Evolutionary conservation across 73 alveolate species (phyloP).

Genomic region (Paramecium pentaurelia): DNA sequence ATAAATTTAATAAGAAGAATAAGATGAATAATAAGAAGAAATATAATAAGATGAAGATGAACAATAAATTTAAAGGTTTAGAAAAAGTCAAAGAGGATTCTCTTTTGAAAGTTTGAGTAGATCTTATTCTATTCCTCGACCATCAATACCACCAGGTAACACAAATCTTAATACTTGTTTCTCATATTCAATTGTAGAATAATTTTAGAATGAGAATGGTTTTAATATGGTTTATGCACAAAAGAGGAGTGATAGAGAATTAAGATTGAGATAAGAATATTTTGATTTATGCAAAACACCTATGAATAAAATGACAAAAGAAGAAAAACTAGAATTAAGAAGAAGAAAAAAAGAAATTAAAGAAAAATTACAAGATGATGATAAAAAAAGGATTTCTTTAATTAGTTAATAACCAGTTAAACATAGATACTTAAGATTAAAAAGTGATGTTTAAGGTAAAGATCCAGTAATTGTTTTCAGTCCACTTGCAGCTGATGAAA

Average conservation of each 20-base stretch:
- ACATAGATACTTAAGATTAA: slow-evolving; percentile 65
- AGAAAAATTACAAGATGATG: slow-evolving; percentile 63
- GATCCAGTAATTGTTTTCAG: slow-evolving; percentile 68
- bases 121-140: not conserved
- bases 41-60: not conserved
- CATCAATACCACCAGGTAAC: not conserved
- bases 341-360: slow-evolving; percentile 58
- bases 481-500: slow-evolving; percentile 79
- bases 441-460: slow-evolving; percentile 68
- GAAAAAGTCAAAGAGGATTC: not conserved
- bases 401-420: slow-evolving; percentile 68
- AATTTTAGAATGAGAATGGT: slow-evolving; percentile 67
- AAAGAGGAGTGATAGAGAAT: slow-evolving; percentile 54
- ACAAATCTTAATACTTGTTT: slow-evolving; percentile 76
- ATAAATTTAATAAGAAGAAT: not conserved
- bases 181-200: slow-evolving; percentile 77
- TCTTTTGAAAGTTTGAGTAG: not conserved
- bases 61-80: not conserved
- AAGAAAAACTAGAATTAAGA: slow-evolving; percentile 59
- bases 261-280: slow-evolving; percentile 73
- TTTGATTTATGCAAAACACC: slow-evolving; percentile 64
- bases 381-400: slow-evolving; percentile 61
- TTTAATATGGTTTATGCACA: slow-evolving; percentile 58
- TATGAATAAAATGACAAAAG: slow-evolving; percentile 63
- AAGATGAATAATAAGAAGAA: not conserved